A percentile compares a stretch with the other conserved stretches of the same genome.
These are phyloP conservation scores for Pestalotiopsis sp. DNA, from an alignment of 2,329 filamentous ascomycete species.

Conservation along the genomic window DNA sequence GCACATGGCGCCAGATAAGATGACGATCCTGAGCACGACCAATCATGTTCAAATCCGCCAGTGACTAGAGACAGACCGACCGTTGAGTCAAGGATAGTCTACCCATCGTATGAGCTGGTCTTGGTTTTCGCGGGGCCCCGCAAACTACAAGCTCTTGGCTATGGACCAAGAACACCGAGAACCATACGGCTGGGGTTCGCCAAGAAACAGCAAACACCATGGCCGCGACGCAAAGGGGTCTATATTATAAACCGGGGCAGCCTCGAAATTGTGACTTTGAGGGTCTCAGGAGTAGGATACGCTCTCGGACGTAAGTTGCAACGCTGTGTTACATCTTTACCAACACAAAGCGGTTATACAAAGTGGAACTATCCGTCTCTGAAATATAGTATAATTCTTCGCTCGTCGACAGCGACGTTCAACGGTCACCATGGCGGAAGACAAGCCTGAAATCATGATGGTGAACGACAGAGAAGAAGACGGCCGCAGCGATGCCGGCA, in stretches of 20 bases:
- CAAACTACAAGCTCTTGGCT: neutral
- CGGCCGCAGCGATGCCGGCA: conserved; percentile 2
- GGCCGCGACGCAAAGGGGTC: neutral
- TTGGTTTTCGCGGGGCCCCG: conserved; percentile 4
- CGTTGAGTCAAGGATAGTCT: neutral
- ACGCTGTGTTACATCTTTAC: neutral
- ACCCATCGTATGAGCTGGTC: neutral
- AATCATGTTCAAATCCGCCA: neutral
- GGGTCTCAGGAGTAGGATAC: neutral
- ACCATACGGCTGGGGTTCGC: neutral
- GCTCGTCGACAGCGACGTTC: no score
- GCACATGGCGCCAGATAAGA: neutral
- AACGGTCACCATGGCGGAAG: neutral
- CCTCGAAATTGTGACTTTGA: neutral
- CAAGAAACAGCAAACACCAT: neutral
- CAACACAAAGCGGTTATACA: neutral
- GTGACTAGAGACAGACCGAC: neutral
- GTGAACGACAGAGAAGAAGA: neutral
- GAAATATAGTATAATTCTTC: no score
- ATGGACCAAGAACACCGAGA: neutral
- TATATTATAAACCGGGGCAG: neutral
- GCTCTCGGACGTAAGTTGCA: neutral
- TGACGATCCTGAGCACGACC: neutral
- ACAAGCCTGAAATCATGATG: conserved; percentile 7
- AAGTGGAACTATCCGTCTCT: no score